Percentiles rank a stretch among this genome's conserved stretches.
Evolutionary conservation across 2,329 filamentous ascomycete species (phyloP).

Genomic region (Fusarium buxicola): DNA sequence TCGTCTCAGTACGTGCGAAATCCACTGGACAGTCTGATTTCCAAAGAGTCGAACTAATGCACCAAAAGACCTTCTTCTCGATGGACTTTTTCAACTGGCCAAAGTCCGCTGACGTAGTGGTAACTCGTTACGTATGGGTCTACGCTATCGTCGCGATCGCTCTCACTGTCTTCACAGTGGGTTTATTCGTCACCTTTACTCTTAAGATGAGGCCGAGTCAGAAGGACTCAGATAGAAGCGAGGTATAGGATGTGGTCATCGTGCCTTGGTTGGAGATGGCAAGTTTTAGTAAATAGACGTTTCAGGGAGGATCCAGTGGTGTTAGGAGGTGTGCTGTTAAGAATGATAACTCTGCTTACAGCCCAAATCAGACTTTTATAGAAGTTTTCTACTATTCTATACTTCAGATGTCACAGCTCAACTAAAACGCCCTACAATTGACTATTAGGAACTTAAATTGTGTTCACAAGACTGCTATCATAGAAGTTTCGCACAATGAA

Average conservation of each 20-base stretch:
- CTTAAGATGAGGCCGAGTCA: neutral
- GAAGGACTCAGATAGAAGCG: neutral
- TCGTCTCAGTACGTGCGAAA: slow-evolving; percentile 3
- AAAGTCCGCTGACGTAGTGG: rapidly evolving
- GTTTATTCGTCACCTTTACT: neutral
- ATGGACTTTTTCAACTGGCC: slow-evolving; percentile 23
- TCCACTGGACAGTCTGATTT: neutral
- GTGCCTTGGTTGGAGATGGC: too few relatives aligned
- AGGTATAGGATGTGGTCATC: neutral
- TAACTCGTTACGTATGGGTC: neutral
- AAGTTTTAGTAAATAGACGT: too few relatives aligned
- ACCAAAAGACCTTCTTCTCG: neutral
- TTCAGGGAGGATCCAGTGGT: too few relatives aligned
- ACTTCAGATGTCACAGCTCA: too few relatives aligned
- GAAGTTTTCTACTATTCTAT: too few relatives aligned
- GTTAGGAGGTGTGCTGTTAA: too few relatives aligned
- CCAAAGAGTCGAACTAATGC: neutral
- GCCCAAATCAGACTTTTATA: too few relatives aligned
- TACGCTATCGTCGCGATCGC: slow-evolving; percentile 10
- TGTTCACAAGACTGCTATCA: too few relatives aligned
- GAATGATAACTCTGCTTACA: too few relatives aligned
- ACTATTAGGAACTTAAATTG: too few relatives aligned
- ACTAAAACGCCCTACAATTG: too few relatives aligned
- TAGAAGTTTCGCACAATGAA: too few relatives aligned
- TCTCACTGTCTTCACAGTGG: neutral